Evolutionary conservation across 257 asterid genomes (phyloP).

Genomic region (Solanum pinnatisectum): DNA sequence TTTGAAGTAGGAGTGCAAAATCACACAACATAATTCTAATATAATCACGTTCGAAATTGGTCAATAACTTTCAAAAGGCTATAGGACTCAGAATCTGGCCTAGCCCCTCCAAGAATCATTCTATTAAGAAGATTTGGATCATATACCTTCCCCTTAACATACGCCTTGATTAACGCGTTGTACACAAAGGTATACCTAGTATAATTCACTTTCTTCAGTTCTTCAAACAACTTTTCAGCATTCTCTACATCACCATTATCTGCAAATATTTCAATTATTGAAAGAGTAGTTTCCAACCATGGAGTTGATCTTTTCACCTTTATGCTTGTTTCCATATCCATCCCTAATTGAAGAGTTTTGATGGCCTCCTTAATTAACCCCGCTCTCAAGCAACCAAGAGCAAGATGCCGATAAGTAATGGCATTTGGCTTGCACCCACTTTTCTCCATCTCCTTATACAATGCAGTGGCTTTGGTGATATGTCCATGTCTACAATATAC

Average conservation of each 20-base stretch:
- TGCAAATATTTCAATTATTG: slow-evolving; percentile 46
- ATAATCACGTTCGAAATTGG: slow-evolving; percentile 30
- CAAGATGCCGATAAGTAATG: slow-evolving; percentile 69
- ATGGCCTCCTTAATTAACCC: slow-evolving; percentile 56
- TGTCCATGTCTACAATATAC: slow-evolving; percentile 68
- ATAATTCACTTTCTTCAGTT: slow-evolving; percentile 48
- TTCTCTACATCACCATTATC: slow-evolving; percentile 57
- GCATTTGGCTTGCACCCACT: slow-evolving; percentile 70
- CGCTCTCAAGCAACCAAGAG: slow-evolving; percentile 75
- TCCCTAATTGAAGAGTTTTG: slow-evolving; percentile 56
- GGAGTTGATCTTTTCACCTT: slow-evolving; percentile 64
- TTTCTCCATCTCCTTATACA: slow-evolving; percentile 73
- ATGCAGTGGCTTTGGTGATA: slow-evolving; percentile 63
- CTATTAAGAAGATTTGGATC: slow-evolving; percentile 71
- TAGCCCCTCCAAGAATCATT: slow-evolving; percentile 85
- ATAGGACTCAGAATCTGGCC: slow-evolving; percentile 90
- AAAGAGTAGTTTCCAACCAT: slow-evolving; percentile 68
- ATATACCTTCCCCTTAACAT: slow-evolving; percentile 70
- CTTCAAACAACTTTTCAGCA: slow-evolving; percentile 64
- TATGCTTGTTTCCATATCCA: slow-evolving; percentile 16
- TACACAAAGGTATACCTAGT: slow-evolving; percentile 76
- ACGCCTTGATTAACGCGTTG: slow-evolving; percentile 65
- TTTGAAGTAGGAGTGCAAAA: background rate
- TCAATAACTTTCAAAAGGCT: slow-evolving; percentile 67
- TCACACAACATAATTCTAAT: background rate